Evolutionary conservation across 164 flowering plant genomes (phyloP), one percentile per base, ranked within the genome.

Genomic region (Aristolochia contorta): DNA sequence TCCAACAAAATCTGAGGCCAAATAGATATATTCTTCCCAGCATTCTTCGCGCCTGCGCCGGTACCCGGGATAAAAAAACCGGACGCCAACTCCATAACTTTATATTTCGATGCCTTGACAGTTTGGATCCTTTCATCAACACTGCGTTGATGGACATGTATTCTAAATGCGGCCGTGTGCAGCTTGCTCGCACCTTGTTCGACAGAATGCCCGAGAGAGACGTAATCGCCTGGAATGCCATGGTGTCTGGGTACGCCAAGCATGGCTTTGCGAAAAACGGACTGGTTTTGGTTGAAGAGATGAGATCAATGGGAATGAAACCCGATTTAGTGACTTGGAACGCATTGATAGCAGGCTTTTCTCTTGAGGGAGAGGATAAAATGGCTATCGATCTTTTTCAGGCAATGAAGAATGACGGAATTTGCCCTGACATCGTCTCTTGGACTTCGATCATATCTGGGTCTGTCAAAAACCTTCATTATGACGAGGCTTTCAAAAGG

Each of bases 261-360:
- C 77, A 69, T 46, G 85, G 93, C 12, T 59, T 58, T 48, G 69
- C 67, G 22, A 56, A 47, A 37, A 82, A 80, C 48, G 88, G 83
- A 25, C 45, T 78, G 74, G 47, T 16, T 59, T 78, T 92, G 72
- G 82, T 83, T n/a, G 76, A 81, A 49, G 67, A 77, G 53, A 75
- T 77, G 83, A 51, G 61, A 41, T 7, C 30, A 32, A 9, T 16
- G 47, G 86, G 87, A 43, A 4, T 80, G 14, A 71, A 72, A 58
- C 88, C 96, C 25, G 79, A 86, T 79, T 61, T 85, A 23, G 68
- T 85, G 16, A 89, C 98, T 33, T 92, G 96, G 96, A 92, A 92
- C 64, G 70, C 86, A 0, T 61, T 92, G 55, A 76, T 89, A 51
- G 65, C 86, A 0, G 94, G 96, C 10, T 91, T 91, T 65, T 74